Base-by-base conservation (phyloP, 805 yeast genomes). In the Pichia thaimueangensis region DNA sequence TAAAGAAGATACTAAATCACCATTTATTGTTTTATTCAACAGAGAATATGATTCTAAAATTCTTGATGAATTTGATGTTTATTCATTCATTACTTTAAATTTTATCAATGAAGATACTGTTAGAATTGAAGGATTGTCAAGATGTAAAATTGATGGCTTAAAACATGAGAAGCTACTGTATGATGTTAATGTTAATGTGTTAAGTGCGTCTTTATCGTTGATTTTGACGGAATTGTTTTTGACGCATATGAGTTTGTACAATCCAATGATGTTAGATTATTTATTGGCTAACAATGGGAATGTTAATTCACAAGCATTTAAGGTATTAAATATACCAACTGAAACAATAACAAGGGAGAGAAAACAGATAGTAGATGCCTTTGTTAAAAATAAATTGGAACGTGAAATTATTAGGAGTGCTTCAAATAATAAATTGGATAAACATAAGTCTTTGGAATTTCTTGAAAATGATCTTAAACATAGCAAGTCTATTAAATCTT, bases 1-100 rank as follows among this genome's bases (percentile, higher is more conserved):
- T 6, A 56, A 55, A 5, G 95, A 85, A 54, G 66, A 60, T 5
- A 62, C 76, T 20, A 77, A 76, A 50, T 76, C 91, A 0, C 80
- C 80, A 2, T 69, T 85, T 47, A 77, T 80, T 0, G 56, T 89
- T 15, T 76, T 84, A 47, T 66, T 89, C 48, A 88, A 86, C 54
- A 67, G 72, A 49, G 59, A 69, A 3, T 65, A 74, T 7, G 65
- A 69, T 48, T 28, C 54, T 30, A 42, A 60, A 29, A 51, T 82
- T 41, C 20, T 45, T 1, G 54, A 56, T 5, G 51, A 58, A 15
- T 52, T 69, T 30, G 38, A 49, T 16, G 37, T 52, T 8, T 58
- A 50, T 40, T 59, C 57, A 8, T 43, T 56, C 24, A 35, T 58
- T 13, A 45, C 59, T 1, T 36, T 59, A 16, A 59, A 56, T 38